Evolutionary conservation across 2,329 filamentous ascomycete species (phyloP), one percentile per base, ranked within the genome.

Genomic region (Arthrocladium fulminans): DNA sequence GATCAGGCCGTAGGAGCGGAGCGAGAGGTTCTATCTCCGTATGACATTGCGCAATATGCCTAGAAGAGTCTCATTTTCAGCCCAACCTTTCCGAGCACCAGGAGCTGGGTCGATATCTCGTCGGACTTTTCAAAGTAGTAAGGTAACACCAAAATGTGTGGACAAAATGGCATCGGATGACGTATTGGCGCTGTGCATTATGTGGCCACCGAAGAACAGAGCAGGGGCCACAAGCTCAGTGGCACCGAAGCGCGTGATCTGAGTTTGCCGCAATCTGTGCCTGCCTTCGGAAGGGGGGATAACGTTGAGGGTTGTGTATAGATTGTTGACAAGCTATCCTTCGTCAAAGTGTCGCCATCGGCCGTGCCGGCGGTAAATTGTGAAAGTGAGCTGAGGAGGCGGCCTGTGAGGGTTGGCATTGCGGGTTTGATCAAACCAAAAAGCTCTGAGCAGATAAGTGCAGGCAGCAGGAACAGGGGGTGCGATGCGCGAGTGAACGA

Each of bases 111-210:
- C 25, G 92, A 69, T 9, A 94, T 71, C 0, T 78, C 71, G 56
- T 90, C 82, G 10, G 94, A 0, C 84, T 80, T 56, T 90, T 83
- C 3, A 88, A 81, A 0, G 85, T 84, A 44, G 81, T 80, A 29
- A 96, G 69, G 2, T 84, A 84, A 3, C 86, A 79, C 70, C 92
- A 94, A 56, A 97, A 96, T 0, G 88, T 85, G 0, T 86, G 92
- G 38, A n/a, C n/a, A 96, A 65, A 2, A 94, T 78, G 48, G 83
- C 72, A 0, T 83, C 85, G 0, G 86, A 69, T 9, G 70, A 73
- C 10, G 79, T 67, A 1, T 73, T 63, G 1, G 79, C 80, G 1
- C 75, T 66, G 8, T 73, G 70, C 8, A 92, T 80, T 1, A 95
- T 73, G 1, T 77, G 17, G 24, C n/a, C 25, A 25, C 41, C 41